Evolutionary conservation across 2,329 filamentous ascomycete genomes (phyloP).

Genomic region (Hymenoscyphus occultus): DNA sequence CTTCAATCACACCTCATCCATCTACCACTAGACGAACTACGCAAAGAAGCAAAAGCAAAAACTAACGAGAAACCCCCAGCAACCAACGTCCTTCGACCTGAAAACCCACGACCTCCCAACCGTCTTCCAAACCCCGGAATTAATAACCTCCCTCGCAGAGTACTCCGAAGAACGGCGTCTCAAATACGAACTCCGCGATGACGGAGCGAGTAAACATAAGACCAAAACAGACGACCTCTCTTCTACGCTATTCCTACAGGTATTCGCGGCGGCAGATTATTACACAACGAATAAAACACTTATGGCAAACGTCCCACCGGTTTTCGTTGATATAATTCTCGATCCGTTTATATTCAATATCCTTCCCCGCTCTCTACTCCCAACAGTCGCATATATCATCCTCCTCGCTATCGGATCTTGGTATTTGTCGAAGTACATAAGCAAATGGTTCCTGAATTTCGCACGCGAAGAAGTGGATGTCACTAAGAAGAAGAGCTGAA

Average conservation of each 20-base stretch:
- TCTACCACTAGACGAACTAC: too few species aligned
- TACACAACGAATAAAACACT: conserved; percentile 70
- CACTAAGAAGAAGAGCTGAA: conserved; percentile 26
- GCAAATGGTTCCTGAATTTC: conserved; percentile 24
- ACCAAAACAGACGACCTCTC: conserved; percentile 19
- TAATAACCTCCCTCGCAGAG: conserved; percentile 62
- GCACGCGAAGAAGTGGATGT: conserved; percentile 6
- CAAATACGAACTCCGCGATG: conserved; percentile 16
- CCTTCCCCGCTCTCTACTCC: conserved; percentile 72
- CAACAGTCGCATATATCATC: conserved; percentile 67
- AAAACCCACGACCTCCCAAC: conserved; percentile 59
- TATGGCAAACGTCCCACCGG: conserved; percentile 72
- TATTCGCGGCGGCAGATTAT: conserved; percentile 79
- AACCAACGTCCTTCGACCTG: conserved; percentile 79
- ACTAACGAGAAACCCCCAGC: conserved; percentile 49
- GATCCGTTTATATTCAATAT: conserved; percentile 82
- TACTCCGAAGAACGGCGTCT: conserved; percentile 55
- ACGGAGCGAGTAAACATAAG: conserved; percentile 16
- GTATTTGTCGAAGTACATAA: conserved; percentile 31
- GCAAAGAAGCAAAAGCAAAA: conserved; percentile 7
- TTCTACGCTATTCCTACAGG: conserved; percentile 50
- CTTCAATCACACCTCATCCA: neutral
- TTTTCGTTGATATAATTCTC: conserved; percentile 77
- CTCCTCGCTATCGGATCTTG: conserved; percentile 50
- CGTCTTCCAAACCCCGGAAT: conserved; percentile 59